A percentile compares a stretch with the other conserved stretches of the same genome.
These are phyloP conservation scores for Panaeolus cyanescens DNA, from an alignment of 768 basidiomycete species.

Conservation along the genomic window DNA sequence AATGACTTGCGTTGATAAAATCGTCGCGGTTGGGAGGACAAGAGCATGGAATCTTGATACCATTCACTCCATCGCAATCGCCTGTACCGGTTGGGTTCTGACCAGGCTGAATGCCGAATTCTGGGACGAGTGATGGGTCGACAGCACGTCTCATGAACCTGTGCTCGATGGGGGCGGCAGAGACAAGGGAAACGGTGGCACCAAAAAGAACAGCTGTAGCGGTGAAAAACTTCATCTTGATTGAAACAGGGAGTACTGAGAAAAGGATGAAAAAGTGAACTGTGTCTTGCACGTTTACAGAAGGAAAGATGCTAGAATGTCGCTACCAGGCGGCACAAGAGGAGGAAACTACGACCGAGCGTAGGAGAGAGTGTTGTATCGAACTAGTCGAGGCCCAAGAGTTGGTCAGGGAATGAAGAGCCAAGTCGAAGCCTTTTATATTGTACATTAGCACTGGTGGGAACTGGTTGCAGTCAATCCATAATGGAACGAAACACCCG, in stretches of 20 bases:
- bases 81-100: slow-evolving; percentile 69
- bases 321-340: slow-evolving; percentile 2
- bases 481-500: too few relatives aligned
- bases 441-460: not conserved
- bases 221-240: slow-evolving; percentile 6
- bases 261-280: slow-evolving; percentile 3
- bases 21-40: slow-evolving; percentile 59
- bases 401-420: not conserved
- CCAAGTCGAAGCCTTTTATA: not conserved
- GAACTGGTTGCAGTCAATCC: not conserved
- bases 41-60: slow-evolving; percentile 65
- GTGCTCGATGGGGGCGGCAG: slow-evolving; percentile 4
- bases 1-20: slow-evolving; percentile 47
- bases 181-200: not conserved
- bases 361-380: slow-evolving; percentile 1
- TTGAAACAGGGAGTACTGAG: not conserved
- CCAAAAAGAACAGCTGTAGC: slow-evolving; percentile 1
- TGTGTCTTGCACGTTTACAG: slow-evolving; percentile 2
- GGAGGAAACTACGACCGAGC: not conserved
- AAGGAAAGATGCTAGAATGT: not conserved
- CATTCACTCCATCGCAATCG: slow-evolving; percentile 68
- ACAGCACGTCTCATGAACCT: slow-evolving; percentile 34
- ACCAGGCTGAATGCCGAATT: slow-evolving; percentile 56
- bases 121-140: slow-evolving; percentile 54
- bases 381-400: not conserved